Evolutionary conservation across 1,139 yeast species (phyloP).

Genomic region (Pneumocystis jirovecii): DNA sequence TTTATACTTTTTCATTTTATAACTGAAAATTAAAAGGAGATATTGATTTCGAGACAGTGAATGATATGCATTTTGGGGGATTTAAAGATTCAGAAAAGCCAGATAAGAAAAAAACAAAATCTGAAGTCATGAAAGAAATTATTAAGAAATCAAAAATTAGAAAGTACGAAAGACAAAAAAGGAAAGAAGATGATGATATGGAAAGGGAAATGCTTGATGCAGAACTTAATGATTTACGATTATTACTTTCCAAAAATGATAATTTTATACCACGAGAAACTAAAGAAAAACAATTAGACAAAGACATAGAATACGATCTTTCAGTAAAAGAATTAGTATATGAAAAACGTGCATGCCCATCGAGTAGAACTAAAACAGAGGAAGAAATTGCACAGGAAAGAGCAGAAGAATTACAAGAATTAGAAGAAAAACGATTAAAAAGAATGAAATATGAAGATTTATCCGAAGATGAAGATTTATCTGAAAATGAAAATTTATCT

Average conservation of each 20-base stretch:
- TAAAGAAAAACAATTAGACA: conserved; percentile 21
- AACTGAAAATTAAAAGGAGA: conserved; percentile 3
- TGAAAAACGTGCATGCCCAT: conserved; percentile 85
- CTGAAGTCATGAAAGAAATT: conserved; percentile 92
- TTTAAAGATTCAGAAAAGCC: conserved; percentile 23
- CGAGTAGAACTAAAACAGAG: conserved; percentile 85
- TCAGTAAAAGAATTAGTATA: conserved; percentile 64
- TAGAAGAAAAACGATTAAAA: conserved; percentile 60
- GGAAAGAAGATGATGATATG: conserved; percentile 54
- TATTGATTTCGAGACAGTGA: conserved; percentile 10
- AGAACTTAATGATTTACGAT: conserved; percentile 47
- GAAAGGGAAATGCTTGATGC: conserved; percentile 64
- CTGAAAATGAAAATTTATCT: conserved; percentile 52
- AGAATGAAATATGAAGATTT: conserved; percentile 77
- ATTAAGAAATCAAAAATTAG: conserved; percentile 87
- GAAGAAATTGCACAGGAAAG: conserved; percentile 61
- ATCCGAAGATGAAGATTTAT: conserved; percentile 54
- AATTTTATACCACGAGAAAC: neutral
- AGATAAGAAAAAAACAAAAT: conserved; percentile 60
- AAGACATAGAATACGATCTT: conserved; percentile 53
- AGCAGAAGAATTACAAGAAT: conserved; percentile 47
- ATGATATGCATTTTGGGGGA: conserved; percentile 16
- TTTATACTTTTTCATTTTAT: neutral
- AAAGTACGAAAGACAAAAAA: conserved; percentile 74
- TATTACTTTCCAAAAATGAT: conserved; percentile 16